Base-by-base conservation (phyloP, 768 basidiomycete genomes). In the Chalciporus chontae region DNA sequence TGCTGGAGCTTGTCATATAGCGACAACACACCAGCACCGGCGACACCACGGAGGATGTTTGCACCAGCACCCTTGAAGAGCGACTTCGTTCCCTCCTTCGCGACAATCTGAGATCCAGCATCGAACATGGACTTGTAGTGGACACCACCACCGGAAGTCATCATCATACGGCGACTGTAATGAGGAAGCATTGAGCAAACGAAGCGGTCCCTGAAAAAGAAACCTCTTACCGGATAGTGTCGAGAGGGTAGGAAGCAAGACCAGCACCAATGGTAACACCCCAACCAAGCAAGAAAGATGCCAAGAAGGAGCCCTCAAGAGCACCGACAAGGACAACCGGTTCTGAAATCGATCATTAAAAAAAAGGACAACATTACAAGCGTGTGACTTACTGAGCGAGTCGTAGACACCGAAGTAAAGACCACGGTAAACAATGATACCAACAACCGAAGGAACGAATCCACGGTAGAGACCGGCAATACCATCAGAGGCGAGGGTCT, bases 51-150 rank as follows among this genome's bases (percentile, higher is more conserved):
- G 64, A 98, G 91, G 58, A 92, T 87, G 73, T 87, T 86, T 65
- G 83, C 91, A 83, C 90, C 94, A 67, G 94, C 94, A 79, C 95
- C 94, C 86, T 97, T 96, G 87, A 98, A 97, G 68, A 98, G 81
- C 9, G 95, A 97, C 73, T 87, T 89, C 52, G 77, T 73, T 64
- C 96, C 96, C 78, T 99, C 96, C 80, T 95, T 95, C 68, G 84
- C 85, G 63, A 97, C 65, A 68, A 99, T 97, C 72, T 96, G 92
- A 26, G 87, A 80, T 53, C 84, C 92, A 67, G 94, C 94, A 66
- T 98, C 94, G 72, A 95, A 87, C 94, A 97, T 97, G 61, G 90
- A 91, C 81, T 94, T 95, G 87, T 98, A 98, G 85, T 97, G 94
- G 54, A 87, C 84, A 64, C 82, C 81, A 64, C 84, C 87, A 63